Percentiles rank a stretch among this genome's conserved stretches.
Conservation (phyloP, 768 basidiomycete genomes). For the Dictyophora rubrovolvata region DNA sequence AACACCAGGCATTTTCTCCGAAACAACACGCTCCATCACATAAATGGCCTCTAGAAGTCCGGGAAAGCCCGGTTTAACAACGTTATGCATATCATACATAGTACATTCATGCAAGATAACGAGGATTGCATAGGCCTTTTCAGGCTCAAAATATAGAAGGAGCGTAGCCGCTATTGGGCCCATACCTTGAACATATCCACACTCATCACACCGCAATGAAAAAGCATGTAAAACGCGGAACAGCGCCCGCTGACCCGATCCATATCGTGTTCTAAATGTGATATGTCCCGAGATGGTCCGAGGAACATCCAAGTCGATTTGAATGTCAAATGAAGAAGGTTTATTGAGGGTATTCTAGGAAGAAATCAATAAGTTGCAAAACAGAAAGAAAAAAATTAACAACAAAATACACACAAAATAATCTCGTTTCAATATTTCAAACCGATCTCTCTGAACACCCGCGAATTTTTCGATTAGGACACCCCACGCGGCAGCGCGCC, state of each 20-base stretch:
- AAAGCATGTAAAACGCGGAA: constrained; percentile 93
- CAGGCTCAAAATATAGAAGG: constrained; percentile 87
- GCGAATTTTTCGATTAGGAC: constrained; percentile 50
- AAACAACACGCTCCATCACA: constrained; percentile 82
- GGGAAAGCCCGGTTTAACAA: constrained; percentile 92
- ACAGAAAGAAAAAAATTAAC: constrained; percentile 4
- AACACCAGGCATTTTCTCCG: constrained; percentile 83
- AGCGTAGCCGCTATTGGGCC: constrained; percentile 93
- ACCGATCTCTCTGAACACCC: constrained; percentile 21
- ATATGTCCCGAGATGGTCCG: constrained; percentile 92
- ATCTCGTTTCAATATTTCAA: constrained; percentile 25
- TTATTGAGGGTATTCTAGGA: constrained; percentile 59
- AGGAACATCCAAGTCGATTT: constrained; percentile 97
- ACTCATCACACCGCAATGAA: constrained; percentile 71
- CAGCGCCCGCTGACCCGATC: constrained; percentile 87
- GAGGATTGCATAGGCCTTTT: constrained; percentile 75
- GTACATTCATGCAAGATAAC: constrained; percentile 73
- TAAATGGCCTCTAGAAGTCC: constrained; percentile 95
- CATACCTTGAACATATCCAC: constrained; percentile 99
- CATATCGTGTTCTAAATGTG: constrained; percentile 91
- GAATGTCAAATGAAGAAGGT: constrained; percentile 85
- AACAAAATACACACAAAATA: constrained; percentile 15
- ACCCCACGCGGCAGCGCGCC: constrained; percentile 91
- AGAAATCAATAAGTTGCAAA: not conserved
- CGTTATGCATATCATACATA: constrained; percentile 72